Evolutionary conservation across 257 asterid species (phyloP).

Genomic region (Solanum arcanum): DNA sequence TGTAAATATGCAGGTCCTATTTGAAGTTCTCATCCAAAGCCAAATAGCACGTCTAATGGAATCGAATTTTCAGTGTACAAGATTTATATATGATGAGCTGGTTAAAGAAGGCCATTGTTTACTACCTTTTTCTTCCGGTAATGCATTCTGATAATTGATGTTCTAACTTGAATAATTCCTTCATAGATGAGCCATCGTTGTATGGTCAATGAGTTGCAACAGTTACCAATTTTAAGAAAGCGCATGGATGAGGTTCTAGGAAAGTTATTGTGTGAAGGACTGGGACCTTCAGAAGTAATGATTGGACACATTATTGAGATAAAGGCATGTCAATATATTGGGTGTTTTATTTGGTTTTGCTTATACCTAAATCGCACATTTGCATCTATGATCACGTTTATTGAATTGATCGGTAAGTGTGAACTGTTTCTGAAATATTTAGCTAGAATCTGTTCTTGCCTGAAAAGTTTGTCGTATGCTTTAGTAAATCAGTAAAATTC

Average conservation of each 20-base stretch:
- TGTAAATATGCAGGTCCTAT: conserved; percentile 52
- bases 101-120: conserved; percentile 43
- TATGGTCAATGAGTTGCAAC: conserved; percentile 69
- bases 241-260: conserved; percentile 70
- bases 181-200: conserved; percentile 85
- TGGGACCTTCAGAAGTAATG: conserved; percentile 77
- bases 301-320: conserved; percentile 72
- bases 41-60: conserved; percentile 85
- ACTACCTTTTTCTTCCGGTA: not conserved
- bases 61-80: conserved; percentile 91
- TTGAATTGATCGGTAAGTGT: not conserved
- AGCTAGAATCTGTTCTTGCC: not conserved
- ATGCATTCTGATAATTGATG: not conserved
- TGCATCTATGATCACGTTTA: not conserved
- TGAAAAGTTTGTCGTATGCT: not conserved
- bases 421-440: not conserved
- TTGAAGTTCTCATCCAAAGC: conserved; percentile 80
- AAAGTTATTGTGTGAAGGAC: conserved; percentile 66
- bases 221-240: conserved; percentile 66
- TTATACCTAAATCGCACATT: not conserved
- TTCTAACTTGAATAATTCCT: not conserved
- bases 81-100: conserved; percentile 84
- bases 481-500: not conserved
- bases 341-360: not conserved
- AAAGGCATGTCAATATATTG: conserved; percentile 41